phyloP scores from a whole-genome alignment of 2,329 filamentous ascomycete species.

The Remersonia thermophila region DNA sequence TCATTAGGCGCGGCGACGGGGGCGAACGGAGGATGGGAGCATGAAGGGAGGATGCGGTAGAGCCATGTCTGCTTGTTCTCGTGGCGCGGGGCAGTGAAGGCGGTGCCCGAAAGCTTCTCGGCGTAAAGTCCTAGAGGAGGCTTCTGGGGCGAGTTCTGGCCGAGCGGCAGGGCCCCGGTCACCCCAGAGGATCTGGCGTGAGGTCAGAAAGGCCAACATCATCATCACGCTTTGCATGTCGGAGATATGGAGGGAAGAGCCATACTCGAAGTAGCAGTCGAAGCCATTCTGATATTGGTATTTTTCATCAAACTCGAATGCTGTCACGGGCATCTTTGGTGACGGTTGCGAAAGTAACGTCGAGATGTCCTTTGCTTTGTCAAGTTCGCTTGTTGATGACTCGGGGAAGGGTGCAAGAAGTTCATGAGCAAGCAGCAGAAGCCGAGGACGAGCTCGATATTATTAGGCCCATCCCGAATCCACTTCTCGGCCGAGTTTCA shows the following conservation, averaged over 20 bases:
- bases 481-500: background rate
- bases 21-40: slow-evolving; percentile 44
- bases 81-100: slow-evolving; percentile 57
- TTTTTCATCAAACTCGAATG: slow-evolving; percentile 37
- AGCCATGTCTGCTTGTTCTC: slow-evolving; percentile 63
- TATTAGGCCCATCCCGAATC: too few relatives aligned
- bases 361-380: too few relatives aligned
- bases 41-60: slow-evolving; percentile 56
- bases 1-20: slow-evolving; percentile 4
- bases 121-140: slow-evolving; percentile 67
- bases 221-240: too few relatives aligned
- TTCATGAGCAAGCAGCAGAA: too few relatives aligned
- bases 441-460: too few relatives aligned
- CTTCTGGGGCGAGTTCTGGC: slow-evolving; percentile 72
- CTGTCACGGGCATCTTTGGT: slow-evolving; percentile 36
- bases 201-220: too few relatives aligned
- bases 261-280: slow-evolving; percentile 63
- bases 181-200: slow-evolving; percentile 58
- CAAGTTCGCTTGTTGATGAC: too few relatives aligned
- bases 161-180: slow-evolving; percentile 59
- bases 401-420: too few relatives aligned
- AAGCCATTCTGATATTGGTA: slow-evolving; percentile 75
- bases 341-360: too few relatives aligned
- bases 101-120: slow-evolving; percentile 63
- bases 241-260: slow-evolving; percentile 7